phyloP scores from a whole-genome alignment of 805 yeast genomes.

The Yamadazyma akitaensis region DNA sequence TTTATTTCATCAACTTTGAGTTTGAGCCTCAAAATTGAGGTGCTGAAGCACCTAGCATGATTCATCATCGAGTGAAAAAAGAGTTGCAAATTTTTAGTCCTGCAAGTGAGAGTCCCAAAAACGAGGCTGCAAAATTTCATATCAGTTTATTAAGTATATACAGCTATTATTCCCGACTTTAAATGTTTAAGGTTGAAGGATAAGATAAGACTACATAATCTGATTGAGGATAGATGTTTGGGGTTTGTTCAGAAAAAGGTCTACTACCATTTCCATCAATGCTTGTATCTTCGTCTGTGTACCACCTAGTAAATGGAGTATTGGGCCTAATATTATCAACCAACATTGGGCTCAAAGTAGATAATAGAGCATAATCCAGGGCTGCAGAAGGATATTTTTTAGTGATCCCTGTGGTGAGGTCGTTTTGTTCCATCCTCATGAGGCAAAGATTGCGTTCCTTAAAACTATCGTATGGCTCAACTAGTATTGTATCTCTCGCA shows the following conservation, averaged over 20 bases:
- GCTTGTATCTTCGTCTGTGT: too few species aligned
- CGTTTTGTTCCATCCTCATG: too few species aligned
- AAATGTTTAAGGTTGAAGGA: neutral
- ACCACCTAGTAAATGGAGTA: too few species aligned
- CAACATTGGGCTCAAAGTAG: too few species aligned
- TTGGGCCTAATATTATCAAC: too few species aligned
- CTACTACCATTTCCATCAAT: too few species aligned
- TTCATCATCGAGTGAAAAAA: neutral
- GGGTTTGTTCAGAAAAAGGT: too few species aligned
- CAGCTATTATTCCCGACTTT: neutral
- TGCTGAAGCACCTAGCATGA: slow-evolving; percentile 1
- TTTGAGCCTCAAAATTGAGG: neutral
- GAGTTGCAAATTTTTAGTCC: neutral
- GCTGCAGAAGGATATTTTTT: too few species aligned
- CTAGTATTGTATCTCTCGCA: neutral
- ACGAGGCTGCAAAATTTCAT: neutral
- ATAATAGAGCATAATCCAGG: too few species aligned
- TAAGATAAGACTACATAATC: neutral
- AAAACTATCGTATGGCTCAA: neutral
- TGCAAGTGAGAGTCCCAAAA: neutral
- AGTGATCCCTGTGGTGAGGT: too few species aligned
- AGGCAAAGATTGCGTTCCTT: neutral
- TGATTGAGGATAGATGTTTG: too few species aligned
- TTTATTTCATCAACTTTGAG: slow-evolving; percentile 2
- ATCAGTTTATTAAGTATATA: too few species aligned